Evolutionary conservation across 306 rosid genomes (phyloP).

Genomic region (Pyrus communis): DNA sequence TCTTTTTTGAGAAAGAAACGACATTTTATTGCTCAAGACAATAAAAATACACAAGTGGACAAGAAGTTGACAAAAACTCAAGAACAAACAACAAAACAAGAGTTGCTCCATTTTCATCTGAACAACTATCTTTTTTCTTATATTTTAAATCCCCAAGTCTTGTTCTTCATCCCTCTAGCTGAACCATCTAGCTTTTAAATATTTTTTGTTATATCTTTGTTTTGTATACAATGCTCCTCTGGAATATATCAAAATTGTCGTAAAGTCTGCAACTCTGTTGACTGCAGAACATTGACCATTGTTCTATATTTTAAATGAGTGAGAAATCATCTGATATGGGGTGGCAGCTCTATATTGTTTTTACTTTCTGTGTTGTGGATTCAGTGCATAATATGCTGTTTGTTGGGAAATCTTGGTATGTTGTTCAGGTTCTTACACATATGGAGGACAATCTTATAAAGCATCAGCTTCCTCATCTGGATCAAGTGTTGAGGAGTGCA

Average conservation of each 20-base stretch:
- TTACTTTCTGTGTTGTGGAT: neutral
- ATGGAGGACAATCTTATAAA: conserved; percentile 63
- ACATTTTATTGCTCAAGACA: no score
- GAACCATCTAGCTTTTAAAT: neutral
- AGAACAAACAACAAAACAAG: no score
- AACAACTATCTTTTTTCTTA: neutral
- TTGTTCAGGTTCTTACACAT: conserved; percentile 51
- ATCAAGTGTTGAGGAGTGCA: conserved; percentile 69
- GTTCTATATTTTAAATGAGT: neutral
- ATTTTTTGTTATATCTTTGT: neutral
- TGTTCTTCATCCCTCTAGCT: conserved; percentile 3
- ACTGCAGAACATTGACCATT: neutral
- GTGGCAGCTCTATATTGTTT: neutral
- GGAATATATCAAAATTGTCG: neutral
- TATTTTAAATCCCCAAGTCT: neutral
- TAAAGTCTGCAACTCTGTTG: neutral
- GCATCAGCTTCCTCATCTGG: conserved; percentile 63
- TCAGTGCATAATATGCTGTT: neutral
- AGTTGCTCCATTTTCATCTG: neutral
- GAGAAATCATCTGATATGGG: neutral
- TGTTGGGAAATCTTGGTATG: neutral
- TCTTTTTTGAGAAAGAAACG: neutral
- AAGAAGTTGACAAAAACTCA: no score
- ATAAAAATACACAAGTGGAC: no score
- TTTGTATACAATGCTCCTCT: neutral